phyloP scores from a whole-genome alignment of 352 stramenopile species.

The Phytophthora ohioensis region DNA sequence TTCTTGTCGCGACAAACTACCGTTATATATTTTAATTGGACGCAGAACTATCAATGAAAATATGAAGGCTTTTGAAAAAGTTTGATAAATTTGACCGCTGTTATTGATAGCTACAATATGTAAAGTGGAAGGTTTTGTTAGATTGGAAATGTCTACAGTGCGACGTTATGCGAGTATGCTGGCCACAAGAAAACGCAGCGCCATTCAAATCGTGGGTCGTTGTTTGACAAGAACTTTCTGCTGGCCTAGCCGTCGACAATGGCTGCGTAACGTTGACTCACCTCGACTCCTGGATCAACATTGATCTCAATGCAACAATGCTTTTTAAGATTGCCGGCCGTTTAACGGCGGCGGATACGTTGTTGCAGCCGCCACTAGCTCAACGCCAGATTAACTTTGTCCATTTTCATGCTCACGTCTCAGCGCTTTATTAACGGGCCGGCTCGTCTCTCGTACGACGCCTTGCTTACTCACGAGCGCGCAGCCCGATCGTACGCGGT shows the following conservation, averaged over 20 bases:
- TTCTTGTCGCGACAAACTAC: constrained; percentile 18
- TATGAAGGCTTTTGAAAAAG: neutral
- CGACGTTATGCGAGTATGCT: constrained; percentile 4
- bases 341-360: neutral
- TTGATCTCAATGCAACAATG: neutral
- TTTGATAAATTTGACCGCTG: neutral
- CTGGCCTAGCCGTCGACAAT: neutral
- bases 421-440: constrained; percentile 15
- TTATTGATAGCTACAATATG: neutral
- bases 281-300: neutral
- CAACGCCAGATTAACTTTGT: constrained; percentile 5
- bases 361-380: neutral
- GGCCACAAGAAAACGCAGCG: constrained; percentile 25
- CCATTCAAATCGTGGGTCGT: constrained; percentile 17
- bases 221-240: constrained; percentile 29
- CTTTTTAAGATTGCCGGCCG: neutral
- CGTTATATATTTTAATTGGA: neutral
- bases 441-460: constrained; percentile 15
- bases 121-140: neutral
- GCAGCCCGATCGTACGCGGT: constrained; percentile 13
- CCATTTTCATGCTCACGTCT: neutral
- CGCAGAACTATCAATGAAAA: neutral
- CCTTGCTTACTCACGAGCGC: constrained; percentile 21
- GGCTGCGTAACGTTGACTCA: neutral
- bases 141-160: neutral